These are phyloP conservation scores for Fraxinus sp. DNA, from an alignment of 305 asterid genomes.

Conservation along the genomic window DNA sequence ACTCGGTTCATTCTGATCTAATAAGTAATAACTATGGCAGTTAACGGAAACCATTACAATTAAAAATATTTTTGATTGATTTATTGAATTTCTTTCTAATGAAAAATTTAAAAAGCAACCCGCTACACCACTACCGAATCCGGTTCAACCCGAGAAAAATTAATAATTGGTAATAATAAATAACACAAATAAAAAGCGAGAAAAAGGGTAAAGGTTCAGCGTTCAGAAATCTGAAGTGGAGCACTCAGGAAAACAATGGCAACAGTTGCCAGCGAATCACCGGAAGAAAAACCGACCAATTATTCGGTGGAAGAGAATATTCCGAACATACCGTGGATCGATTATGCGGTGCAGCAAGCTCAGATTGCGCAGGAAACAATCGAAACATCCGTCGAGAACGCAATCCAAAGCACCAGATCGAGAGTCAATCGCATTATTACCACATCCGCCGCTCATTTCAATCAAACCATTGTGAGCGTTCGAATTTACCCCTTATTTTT, in stretches of 20 bases:
- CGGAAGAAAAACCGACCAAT: constrained; percentile 36
- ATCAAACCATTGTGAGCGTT: constrained; percentile 67
- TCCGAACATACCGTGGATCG: constrained; percentile 53
- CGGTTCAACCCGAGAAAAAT: too few species aligned
- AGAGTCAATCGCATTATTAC: constrained; percentile 66
- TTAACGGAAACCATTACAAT: too few species aligned
- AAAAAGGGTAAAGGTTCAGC: neutral
- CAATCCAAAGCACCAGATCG: constrained; percentile 60
- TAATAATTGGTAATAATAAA: too few species aligned
- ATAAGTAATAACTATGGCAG: too few species aligned
- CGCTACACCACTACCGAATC: too few species aligned
- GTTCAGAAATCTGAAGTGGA: constrained; percentile 5
- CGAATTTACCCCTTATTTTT: neutral
- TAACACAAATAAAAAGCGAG: neutral
- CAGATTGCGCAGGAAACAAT: constrained; percentile 52
- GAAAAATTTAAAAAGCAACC: too few species aligned
- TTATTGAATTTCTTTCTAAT: too few species aligned
- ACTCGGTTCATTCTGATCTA: too few species aligned
- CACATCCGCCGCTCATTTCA: constrained; percentile 78
- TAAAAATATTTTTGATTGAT: too few species aligned
- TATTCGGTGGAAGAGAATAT: constrained; percentile 12
- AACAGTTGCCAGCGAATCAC: constrained; percentile 50
- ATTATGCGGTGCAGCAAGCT: constrained; percentile 67
- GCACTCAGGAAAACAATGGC: constrained; percentile 32
- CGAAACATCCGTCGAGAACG: constrained; percentile 52